Evolutionary conservation across 2,329 filamentous ascomycete species (phyloP).

Genomic region (Metarhizium brunneum): DNA sequence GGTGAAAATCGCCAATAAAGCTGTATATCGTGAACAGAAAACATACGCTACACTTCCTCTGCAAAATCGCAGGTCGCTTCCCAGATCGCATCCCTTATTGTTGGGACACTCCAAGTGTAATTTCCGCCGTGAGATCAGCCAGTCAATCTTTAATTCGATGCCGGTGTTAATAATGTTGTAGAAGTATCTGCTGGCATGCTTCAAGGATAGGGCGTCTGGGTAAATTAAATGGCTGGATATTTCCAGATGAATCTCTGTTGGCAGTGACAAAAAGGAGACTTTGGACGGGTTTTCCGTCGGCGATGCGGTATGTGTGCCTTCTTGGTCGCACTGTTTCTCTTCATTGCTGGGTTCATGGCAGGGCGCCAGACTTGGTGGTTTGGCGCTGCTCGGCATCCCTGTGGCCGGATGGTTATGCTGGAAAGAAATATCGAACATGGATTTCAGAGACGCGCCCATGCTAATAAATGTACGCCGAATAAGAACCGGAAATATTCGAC

Average conservation of each 20-base stretch:
- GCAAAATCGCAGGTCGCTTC: conserved; percentile 52
- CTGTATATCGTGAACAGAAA: neutral
- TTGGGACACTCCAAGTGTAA: conserved; percentile 59
- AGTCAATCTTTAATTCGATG: conserved; percentile 55
- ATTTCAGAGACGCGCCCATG: too few species aligned
- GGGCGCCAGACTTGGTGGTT: neutral
- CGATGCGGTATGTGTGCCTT: neutral
- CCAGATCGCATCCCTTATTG: conserved; percentile 44
- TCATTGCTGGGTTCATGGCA: neutral
- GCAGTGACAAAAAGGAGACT: conserved; percentile 28
- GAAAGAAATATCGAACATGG: too few species aligned
- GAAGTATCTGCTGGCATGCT: conserved; percentile 56
- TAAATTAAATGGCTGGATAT: conserved; percentile 54
- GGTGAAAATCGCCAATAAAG: too few species aligned
- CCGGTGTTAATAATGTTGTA: conserved; percentile 57
- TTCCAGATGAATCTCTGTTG: conserved; percentile 57
- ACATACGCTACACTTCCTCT: conserved; percentile 48
- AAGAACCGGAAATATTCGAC: too few species aligned
- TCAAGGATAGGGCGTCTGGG: conserved; percentile 61
- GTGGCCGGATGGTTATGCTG: neutral
- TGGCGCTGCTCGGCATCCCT: neutral
- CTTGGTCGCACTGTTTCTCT: neutral
- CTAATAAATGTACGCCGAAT: too few species aligned
- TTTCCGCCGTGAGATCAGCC: conserved; percentile 55
- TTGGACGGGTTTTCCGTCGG: neutral